Percentiles rank a stretch among this genome's conserved stretches.
Evolutionary conservation across 176 grass and related monocot species (phyloP).

Genomic region (Aegilops umbellulata): DNA sequence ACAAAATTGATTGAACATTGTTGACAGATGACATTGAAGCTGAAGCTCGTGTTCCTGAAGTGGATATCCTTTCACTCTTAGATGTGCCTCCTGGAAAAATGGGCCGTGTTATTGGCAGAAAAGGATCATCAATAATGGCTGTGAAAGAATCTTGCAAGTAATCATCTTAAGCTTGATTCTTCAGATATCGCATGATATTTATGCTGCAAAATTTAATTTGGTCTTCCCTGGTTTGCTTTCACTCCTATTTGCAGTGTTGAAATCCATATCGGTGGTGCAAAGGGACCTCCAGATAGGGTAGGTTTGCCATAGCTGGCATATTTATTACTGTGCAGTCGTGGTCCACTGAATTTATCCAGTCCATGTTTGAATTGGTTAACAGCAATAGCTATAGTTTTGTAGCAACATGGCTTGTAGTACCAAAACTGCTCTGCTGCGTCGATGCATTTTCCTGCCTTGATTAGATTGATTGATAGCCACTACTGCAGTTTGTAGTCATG

Average conservation of each 20-base stretch:
- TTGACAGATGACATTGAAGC: conserved; percentile 53
- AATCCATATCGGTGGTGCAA: conserved; percentile 82
- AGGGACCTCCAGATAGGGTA: conserved; percentile 92
- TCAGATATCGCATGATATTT: conserved; percentile 8
- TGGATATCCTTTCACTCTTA: conserved; percentile 83
- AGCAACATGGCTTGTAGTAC: background rate
- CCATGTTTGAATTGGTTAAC: conserved; percentile 25
- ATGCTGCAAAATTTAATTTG: conserved; percentile 1
- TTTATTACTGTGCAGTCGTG: background rate
- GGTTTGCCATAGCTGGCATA: background rate
- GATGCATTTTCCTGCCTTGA: conserved; percentile 16
- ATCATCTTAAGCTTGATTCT: conserved; percentile 28
- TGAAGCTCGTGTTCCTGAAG: conserved; percentile 60
- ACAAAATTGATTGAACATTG: background rate
- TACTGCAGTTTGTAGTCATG: background rate
- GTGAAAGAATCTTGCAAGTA: conserved; percentile 98
- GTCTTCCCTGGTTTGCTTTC: conserved; percentile 21
- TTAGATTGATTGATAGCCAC: background rate
- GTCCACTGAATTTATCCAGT: background rate
- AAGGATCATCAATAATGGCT: conserved; percentile 68
- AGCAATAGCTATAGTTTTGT: background rate
- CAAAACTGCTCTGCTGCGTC: background rate
- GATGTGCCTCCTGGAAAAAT: conserved; percentile 96
- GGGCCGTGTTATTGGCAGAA: conserved; percentile 94
- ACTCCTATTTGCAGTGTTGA: conserved; percentile 59